Base-by-base conservation (phyloP, 306 rosid genomes). In the Myrica gale region DNA sequence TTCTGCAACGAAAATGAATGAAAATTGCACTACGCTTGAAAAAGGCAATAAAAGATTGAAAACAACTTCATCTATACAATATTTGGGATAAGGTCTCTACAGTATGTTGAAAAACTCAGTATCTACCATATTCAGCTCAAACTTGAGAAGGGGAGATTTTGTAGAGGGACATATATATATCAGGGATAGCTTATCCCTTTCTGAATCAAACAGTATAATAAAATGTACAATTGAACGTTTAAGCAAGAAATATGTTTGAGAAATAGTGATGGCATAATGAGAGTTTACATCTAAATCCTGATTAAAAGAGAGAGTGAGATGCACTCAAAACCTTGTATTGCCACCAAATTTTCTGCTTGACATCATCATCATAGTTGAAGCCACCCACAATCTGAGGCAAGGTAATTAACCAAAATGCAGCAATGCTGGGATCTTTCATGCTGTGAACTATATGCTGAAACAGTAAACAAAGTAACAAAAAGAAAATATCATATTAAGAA, bases 371-470 rank as follows among this genome's bases (percentile, higher is more conserved):
- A 72, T 89, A 95, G 75, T 88, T 85, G 53, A 86, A 86, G 78
- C 93, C 98, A 75, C 93, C 97, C 84, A 81, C 83, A 76, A 95
- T 82, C 89, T 90, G 96, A 69, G 98, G 98, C 84, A 89, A 88
- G 68, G 96, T 92, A 62, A 92, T 41, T 77, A 95, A 76, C 98
- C 97, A 95, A 88, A 95, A 95, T 65, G 97, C 96, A 79, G 98
- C 98, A 58, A 92, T 90, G 83, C 92, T 87, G 77, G 98, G 98
- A 84, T 95, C 97, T 76, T 89, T 95, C 97, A 95, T 90, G 90
- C 97, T 90, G 69, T 95, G 85, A 76, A 75, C 86, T 78, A 95
- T 90, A 86, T 95, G 91, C 98, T 95, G 96, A 73, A 78, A 76
- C 74, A 79, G 52, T 44, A 45, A 72, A 48, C 58, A 63, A 10